Evolutionary conservation across 345 rosid species (phyloP).

Genomic region (Aquilaria yunnanensis): DNA sequence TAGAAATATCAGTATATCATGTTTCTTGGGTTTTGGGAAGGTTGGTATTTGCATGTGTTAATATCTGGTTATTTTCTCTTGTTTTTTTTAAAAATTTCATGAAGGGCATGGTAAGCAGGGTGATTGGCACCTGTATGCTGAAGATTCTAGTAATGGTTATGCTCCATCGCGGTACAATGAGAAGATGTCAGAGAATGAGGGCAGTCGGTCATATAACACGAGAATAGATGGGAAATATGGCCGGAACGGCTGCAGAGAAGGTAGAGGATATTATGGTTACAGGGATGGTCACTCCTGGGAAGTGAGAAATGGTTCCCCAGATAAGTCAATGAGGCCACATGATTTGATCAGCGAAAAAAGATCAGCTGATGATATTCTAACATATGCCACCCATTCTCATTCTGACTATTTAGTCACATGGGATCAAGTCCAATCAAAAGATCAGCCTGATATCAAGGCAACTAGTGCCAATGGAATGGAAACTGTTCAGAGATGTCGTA

Average conservation of each 20-base stretch:
- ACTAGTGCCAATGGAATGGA: conserved; percentile 38
- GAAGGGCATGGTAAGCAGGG: conserved; percentile 95
- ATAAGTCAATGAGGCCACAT: conserved; percentile 42
- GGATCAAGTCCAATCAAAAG: conserved; percentile 48
- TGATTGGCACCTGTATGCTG: conserved; percentile 58
- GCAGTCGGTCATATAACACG: conserved; percentile 34
- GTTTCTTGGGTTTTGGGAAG: conserved; percentile 4
- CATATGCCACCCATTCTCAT: conserved; percentile 34
- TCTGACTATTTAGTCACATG: conserved; percentile 40
- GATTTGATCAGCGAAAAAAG: conserved; percentile 46
- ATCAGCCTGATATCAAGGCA: conserved; percentile 40
- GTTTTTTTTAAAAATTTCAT: conserved; percentile 31
- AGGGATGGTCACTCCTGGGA: conserved; percentile 76
- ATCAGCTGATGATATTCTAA: conserved; percentile 51
- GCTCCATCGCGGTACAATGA: conserved; percentile 44
- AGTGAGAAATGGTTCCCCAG: conserved; percentile 51
- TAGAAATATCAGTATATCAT: no score
- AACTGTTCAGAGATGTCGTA: conserved; percentile 39
- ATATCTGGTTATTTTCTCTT: conserved; percentile 17
- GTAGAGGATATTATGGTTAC: conserved; percentile 50
- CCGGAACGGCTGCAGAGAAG: conserved; percentile 55
- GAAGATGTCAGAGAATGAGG: conserved; percentile 58
- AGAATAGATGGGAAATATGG: conserved; percentile 69
- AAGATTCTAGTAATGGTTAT: conserved; percentile 63
- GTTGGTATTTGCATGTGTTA: conserved; percentile 19